Evolutionary conservation across 176 grass and related monocot species (phyloP), one percentile per base, ranked within the genome.

Genomic region (Aegilops tauschii): DNA sequence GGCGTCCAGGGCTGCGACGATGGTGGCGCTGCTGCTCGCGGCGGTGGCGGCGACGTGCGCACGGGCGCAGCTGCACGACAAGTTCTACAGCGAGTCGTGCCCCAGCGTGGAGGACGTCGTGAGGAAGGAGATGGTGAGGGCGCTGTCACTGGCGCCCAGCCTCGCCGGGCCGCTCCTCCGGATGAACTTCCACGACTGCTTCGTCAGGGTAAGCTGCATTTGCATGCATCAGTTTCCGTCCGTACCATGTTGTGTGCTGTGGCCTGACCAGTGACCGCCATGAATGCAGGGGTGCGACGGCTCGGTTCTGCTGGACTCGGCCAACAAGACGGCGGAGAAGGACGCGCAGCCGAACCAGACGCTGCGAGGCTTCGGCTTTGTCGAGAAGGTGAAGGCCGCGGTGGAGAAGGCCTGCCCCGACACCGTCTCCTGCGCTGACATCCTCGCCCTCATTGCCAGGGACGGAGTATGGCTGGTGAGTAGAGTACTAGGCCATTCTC

Each of bases 151-250:
- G 7, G 91, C 87, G 56, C 95, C 93, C 2, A 98, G 95, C 89
- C 95, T 98, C 65, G 93, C 93, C 49, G 95, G 80, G 0, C 91
- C 95, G 36, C 84, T 98, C n/a, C 89, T 98, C 69, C 67, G 95
- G 80, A 92, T 98, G 87, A 91, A 95, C 66, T 98, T 98, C 79
- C 95, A 98, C 79, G 95, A 98, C 79, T 98, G 95, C 83, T 98
- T 98, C 92, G 91, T 98, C 87, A 87, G 90, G 86, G 95, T 97
- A 89, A 67, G 83, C 50, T 6, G 0, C 12, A 52, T 80, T 44
- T 44, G 40, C 40, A 44, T 44, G 9, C 40, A 42, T 42, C 34
- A 6, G 34, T 35, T 1, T 35, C 5, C 6, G 34, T 6, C 34
- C 34, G 32, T 35, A 6, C 34, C 5, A 1, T 5, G 34, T 6